Evolutionary conservation across 116 monocot species (phyloP), one percentile per base, ranked within the genome.

Genomic region (Phalaenopsis hybrid): DNA sequence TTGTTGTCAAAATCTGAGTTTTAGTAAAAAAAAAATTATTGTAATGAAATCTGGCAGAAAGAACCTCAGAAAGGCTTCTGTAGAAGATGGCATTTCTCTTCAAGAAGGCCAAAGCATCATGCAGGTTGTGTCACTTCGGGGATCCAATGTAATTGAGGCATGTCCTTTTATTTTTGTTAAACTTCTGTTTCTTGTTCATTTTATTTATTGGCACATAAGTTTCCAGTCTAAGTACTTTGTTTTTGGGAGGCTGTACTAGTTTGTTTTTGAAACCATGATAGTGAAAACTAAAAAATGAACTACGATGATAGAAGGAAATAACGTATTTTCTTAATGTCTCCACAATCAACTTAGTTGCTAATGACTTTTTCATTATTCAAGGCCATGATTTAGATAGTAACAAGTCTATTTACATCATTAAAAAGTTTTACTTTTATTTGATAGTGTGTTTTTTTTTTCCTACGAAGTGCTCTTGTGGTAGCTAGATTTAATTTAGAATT

Each of bases 61-160:
- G 85, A 92, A 93, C 77, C 55, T 90, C 74, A 95, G 82, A 82
- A 89, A 85, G 84, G 95, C 85, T 17, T 86, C 87, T 12, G 78
- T 61, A 79, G 93, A 89, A 74, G 85, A 79, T 7, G 79, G 17
- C 1, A 34, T 95, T 28, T 85, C 86, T 77, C 93, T 95, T 5
- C 79, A 86, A 76, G 89, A 92, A 76, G 95, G 93, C 5, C 88
- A 98, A 76, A 86, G 88, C 78, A 87, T 98, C 81, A 92, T 98
- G 93, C 86, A 88, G 83, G 98, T 98, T 18, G 68, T 92, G 5
- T 90, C 98, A 15, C 92, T 98, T 20, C 80, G 93, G 11, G 98
- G 98, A 8, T 95, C 95, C 85, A 98, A 98, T 84, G 61, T 95
- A 52, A 95, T 98, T 76, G 98, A 98, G 98, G 98, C 93, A 61